Conservation (phyloP, 805 yeast genomes). For the Yarrowia yakushimensis region DNA sequence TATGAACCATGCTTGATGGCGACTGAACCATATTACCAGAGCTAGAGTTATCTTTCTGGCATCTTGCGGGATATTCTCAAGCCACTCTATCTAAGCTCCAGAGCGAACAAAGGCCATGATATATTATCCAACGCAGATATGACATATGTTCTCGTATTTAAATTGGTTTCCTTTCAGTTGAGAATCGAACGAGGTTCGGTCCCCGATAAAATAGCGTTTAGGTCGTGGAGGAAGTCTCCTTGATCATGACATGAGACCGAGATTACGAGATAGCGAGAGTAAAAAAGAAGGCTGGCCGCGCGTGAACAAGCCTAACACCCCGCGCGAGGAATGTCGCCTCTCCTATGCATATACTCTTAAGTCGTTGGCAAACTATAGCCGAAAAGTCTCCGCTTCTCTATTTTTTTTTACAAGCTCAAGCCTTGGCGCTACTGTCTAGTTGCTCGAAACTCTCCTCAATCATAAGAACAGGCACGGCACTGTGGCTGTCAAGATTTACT, state of each 20-base stretch:
- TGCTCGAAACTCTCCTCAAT: neutral
- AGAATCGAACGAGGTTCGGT: neutral
- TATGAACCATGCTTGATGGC: neutral
- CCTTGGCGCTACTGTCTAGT: neutral
- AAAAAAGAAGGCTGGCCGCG: neutral
- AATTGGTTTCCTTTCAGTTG: neutral
- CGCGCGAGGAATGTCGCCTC: neutral
- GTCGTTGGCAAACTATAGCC: neutral
- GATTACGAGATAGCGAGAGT: neutral
- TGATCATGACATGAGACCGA: neutral
- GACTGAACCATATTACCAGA: neutral
- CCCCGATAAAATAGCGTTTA: neutral
- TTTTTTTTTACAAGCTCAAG: neutral
- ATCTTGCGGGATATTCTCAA: conserved; percentile 5
- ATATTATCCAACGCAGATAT: neutral
- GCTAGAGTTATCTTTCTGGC: neutral
- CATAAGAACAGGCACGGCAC: conserved; percentile 1
- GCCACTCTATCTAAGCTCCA: conserved; percentile 23
- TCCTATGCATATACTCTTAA: neutral
- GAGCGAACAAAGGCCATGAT: neutral
- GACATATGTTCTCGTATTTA: neutral
- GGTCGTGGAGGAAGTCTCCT: too few species aligned
- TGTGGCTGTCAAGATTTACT: conserved; percentile 12
- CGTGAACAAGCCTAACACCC: conserved; percentile 1
- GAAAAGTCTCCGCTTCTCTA: neutral